Base-by-base conservation (phyloP, 208 protist genomes). In the Acanthamoeba culbertsoni region DNA sequence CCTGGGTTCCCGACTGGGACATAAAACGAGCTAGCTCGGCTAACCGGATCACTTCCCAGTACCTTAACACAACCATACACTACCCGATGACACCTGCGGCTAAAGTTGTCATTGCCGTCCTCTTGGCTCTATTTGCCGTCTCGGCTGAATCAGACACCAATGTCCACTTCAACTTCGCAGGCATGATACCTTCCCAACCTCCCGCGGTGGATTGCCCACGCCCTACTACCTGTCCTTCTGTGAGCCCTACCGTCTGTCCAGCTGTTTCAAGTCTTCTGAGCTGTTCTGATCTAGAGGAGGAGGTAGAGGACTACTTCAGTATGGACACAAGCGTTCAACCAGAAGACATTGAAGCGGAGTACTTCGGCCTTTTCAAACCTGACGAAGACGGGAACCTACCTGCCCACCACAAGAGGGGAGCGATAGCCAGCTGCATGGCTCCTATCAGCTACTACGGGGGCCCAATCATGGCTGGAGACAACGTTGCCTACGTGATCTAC, bases 251-350 rank as follows among this genome's bases (percentile, higher is more conserved):
- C 6, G 73, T 55, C 7, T 23, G 51, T 23, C 73, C 2, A 8
- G 40, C 73, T 1, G 0, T 42, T 23, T 7, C 63, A 7, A 75
- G 12, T 42, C n/a, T 16, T 55, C 28, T 55, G 43, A 84, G n/a
- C 42, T 42, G 42, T 10, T 10, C 14, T 23, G 51, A 59, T 23
- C 14, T 59, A 23, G 51, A 59, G 51, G 51, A 59, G 0, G 45
- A 46, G 73, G 73, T 84, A 43, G 73, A 84, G 45, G 43, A 46
- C n/a, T 84, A 84, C 73, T 84, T 84, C 73, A 20, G 42, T n/a
- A 8, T 40, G 0, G 8, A 84, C 73, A 84, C 40, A 4, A 57
- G 43, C 45, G 43, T 84, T 1, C 12, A 28, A 43, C 42, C 73
- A 2, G 10, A 53, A 6, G 0, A 84, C 28, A 84, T 84, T 23